These are phyloP conservation scores for Phytophthora palmivora DNA, from an alignment of 352 stramenopile genomes.

Conservation along the genomic window DNA sequence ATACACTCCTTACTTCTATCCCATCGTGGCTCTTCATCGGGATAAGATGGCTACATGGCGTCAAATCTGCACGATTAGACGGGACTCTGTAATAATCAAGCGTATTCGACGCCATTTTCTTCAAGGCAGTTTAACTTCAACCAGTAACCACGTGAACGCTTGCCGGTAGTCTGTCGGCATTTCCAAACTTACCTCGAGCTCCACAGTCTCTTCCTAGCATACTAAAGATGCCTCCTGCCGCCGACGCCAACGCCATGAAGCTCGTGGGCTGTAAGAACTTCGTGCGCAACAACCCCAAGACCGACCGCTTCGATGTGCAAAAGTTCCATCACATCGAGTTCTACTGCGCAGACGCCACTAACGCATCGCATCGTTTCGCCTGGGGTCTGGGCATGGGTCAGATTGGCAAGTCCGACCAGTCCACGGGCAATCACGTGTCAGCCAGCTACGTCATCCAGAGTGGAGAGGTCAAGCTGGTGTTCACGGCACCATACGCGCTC, in stretches of 20 bases:
- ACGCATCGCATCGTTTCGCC: slow-evolving; percentile 77
- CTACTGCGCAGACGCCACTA: slow-evolving; percentile 83
- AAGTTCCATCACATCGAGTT: slow-evolving; percentile 91
- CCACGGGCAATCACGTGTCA: slow-evolving; percentile 86
- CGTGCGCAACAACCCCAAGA: slow-evolving; percentile 76
- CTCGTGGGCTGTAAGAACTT: slow-evolving; percentile 85
- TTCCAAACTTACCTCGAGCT: slow-evolving; percentile 17
- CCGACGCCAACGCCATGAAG: slow-evolving; percentile 33
- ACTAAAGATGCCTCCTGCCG: slow-evolving; percentile 23
- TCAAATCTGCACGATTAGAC: slow-evolving; percentile 6
- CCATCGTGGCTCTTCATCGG: too few relatives aligned
- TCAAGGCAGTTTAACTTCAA: too few relatives aligned
- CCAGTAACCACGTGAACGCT: too few relatives aligned
- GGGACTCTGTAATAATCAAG: too few relatives aligned
- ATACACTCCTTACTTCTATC: too few relatives aligned
- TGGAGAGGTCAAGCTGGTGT: slow-evolving; percentile 83
- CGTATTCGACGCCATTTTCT: slow-evolving; percentile 16
- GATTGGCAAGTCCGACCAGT: slow-evolving; percentile 87
- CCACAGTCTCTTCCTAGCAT: neutral
- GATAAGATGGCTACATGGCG: too few relatives aligned
- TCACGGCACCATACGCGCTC: slow-evolving; percentile 89
- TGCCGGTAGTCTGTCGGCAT: slow-evolving; percentile 19
- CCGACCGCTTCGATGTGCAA: slow-evolving; percentile 78
- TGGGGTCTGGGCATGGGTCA: slow-evolving; percentile 87
- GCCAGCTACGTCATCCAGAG: slow-evolving; percentile 89